Base-by-base conservation (phyloP, 345 rosid genomes). In the Odontarrhena argentea region DNA sequence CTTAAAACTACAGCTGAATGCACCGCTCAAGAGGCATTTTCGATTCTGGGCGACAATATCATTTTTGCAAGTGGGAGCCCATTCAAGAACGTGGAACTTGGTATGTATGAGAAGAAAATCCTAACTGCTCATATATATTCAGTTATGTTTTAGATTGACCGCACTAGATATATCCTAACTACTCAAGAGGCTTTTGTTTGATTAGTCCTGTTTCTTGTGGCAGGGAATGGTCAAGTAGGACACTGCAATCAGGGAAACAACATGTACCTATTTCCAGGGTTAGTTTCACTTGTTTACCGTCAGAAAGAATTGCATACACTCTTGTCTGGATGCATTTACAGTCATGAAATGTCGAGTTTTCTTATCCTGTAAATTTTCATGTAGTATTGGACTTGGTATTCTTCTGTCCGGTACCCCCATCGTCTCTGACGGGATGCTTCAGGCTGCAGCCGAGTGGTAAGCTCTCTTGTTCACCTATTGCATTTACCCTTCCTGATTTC, bases 251-350 rank as follows among this genome's bases (percentile, higher is more conserved):
- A 93, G 78, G 98, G 96, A 66, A 90, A 90, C 83, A 93, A 93
- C 82, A 93, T 93, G 98, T 93, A 90, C 77, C 91, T 93, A 67
- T 93, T 93, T 74, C 98, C 98, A 12, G 98, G 98, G 98, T 93
- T 44, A 68, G 96, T 82, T 69, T 63, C 43, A 6, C 52, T 55
- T 45, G 32, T 55, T 46, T 48, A 9, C 43, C 6, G n/a, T 63
- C 25, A 12, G 3, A 42, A 47, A 37, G n/a, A 47, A 42, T 41
- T 57, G 42, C 43, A 45, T 9, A 35, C 43, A 22, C 2, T 49
- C 38, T 70, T 59, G 38, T 57, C 28, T 44, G 3, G 36, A 14
- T 53, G 32, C 51, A 46, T 11, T 45, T 9, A 18, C 3, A 7
- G 24, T 36, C 56, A 34, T 13, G 7, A 50, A 61, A 3, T 35